phyloP scores from a whole-genome alignment of 805 yeast genomes.

The Lipomyces sp. region DNA sequence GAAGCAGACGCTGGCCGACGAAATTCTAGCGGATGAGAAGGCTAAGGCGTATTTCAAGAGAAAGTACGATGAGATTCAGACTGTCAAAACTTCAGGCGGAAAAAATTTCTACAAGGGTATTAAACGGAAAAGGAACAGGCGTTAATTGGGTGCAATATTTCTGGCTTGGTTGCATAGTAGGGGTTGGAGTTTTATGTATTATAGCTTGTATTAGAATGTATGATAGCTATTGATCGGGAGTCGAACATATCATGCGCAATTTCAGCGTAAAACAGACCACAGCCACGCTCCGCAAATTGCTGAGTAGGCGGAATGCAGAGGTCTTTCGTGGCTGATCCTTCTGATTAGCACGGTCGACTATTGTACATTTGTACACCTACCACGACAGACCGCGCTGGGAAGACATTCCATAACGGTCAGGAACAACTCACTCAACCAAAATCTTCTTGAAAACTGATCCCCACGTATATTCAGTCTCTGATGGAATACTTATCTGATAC shows the following conservation, averaged over 20 bases:
- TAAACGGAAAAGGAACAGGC: constrained; percentile 62
- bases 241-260: background rate
- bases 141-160: constrained; percentile 24
- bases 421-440: constrained; percentile 33
- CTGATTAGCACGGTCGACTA: too few species aligned
- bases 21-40: constrained; percentile 73
- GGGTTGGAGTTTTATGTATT: background rate
- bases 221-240: background rate
- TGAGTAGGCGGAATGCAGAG: too few species aligned
- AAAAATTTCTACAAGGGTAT: constrained; percentile 67
- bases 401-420: background rate
- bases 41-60: constrained; percentile 80
- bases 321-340: too few species aligned
- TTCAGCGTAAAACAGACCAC: background rate
- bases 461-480: constrained; percentile 43
- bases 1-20: constrained; percentile 78
- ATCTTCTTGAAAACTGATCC: constrained; percentile 47
- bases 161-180: background rate
- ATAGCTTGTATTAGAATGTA: background rate
- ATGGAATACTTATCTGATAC: constrained; percentile 49
- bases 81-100: constrained; percentile 64
- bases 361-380: too few species aligned
- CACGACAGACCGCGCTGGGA: background rate
- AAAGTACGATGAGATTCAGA: constrained; percentile 80
- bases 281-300: too few species aligned